Conservation (phyloP, 2,329 filamentous ascomycete species). For the Microdochium trichocladiopsis region DNA sequence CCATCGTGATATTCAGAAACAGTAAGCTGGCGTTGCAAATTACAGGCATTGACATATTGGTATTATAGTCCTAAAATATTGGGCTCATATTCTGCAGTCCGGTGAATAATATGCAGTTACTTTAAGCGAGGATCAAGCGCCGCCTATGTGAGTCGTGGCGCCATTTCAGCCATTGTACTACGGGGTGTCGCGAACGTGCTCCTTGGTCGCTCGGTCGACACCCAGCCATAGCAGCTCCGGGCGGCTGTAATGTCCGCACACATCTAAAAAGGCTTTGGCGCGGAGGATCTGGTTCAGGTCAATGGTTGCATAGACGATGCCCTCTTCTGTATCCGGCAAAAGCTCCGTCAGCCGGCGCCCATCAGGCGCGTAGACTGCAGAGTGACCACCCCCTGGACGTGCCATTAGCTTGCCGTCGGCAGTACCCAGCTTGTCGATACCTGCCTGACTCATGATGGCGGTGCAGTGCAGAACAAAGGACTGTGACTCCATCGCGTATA, state of each 20-base stretch:
- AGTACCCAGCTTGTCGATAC: slow-evolving; percentile 33
- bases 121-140: too few relatives aligned
- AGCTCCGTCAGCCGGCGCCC: slow-evolving; percentile 33
- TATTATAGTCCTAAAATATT: too few relatives aligned
- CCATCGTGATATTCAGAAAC: too few relatives aligned
- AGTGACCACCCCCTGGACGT: slow-evolving; percentile 31
- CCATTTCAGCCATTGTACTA: too few relatives aligned
- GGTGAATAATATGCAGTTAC: too few relatives aligned
- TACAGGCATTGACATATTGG: too few relatives aligned
- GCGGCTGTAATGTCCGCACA: slow-evolving; percentile 39
- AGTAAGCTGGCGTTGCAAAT: too few relatives aligned
- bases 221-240: slow-evolving; percentile 45
- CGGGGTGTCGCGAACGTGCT: too few relatives aligned
- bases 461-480: slow-evolving; percentile 48
- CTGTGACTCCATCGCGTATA: slow-evolving; percentile 49
- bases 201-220: too few relatives aligned
- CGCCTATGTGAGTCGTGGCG: too few relatives aligned
- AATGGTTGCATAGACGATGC: slow-evolving; percentile 40
- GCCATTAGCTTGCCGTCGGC: slow-evolving; percentile 30
- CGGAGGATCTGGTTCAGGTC: slow-evolving; percentile 32
- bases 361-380: slow-evolving; percentile 42
- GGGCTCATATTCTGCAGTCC: too few relatives aligned
- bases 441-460: slow-evolving; percentile 34
- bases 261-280: slow-evolving; percentile 35
- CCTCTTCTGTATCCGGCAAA: slow-evolving; percentile 28